These are phyloP conservation scores for Pseudomonodictys pantanalensis DNA, from an alignment of 495 filamentous ascomycete species.

Conservation along the genomic window DNA sequence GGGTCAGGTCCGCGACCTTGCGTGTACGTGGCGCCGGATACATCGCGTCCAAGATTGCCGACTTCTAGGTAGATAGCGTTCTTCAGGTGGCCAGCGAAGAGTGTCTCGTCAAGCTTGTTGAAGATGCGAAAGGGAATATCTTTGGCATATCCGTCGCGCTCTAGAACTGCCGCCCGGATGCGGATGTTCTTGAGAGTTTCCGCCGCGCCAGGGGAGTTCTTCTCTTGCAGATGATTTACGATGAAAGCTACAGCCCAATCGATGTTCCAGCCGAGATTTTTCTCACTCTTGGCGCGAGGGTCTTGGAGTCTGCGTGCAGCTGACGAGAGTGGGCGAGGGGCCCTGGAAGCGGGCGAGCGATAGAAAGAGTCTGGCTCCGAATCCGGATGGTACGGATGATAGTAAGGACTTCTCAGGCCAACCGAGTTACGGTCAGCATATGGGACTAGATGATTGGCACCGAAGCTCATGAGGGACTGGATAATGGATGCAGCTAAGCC, in stretches of 20 bases:
- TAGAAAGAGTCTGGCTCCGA: conserved; percentile 12
- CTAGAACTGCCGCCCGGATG: not conserved
- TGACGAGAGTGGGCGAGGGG: not conserved
- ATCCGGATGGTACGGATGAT: not conserved
- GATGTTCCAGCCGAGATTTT: conserved; percentile 29
- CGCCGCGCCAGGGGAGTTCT: conserved; percentile 10
- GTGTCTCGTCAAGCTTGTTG: conserved; percentile 17
- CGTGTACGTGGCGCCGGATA: conserved; percentile 25
- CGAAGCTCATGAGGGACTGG: conserved; percentile 19
- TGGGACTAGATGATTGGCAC: not conserved
- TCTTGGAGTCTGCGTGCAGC: conserved; percentile 4
- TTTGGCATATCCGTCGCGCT: not conserved
- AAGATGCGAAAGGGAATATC: conserved; percentile 20
- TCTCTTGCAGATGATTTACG: conserved; percentile 18
- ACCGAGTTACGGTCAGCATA: conserved; percentile 9
- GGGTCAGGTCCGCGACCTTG: conserved; percentile 11
- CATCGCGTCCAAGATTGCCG: conserved; percentile 3
- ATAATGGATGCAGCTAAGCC: not conserved
- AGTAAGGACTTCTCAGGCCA: not conserved
- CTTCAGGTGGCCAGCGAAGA: conserved; percentile 27
- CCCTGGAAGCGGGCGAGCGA: not conserved
- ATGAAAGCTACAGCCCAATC: conserved; percentile 31
- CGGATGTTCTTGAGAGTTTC: conserved; percentile 8
- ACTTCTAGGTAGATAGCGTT: conserved; percentile 25
- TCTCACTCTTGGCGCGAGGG: conserved; percentile 12